Percentiles rank a stretch among this genome's conserved stretches.
phyloP scores from a whole-genome alignment of 345 rosid species.

The Eucalyptus melliodora region DNA sequence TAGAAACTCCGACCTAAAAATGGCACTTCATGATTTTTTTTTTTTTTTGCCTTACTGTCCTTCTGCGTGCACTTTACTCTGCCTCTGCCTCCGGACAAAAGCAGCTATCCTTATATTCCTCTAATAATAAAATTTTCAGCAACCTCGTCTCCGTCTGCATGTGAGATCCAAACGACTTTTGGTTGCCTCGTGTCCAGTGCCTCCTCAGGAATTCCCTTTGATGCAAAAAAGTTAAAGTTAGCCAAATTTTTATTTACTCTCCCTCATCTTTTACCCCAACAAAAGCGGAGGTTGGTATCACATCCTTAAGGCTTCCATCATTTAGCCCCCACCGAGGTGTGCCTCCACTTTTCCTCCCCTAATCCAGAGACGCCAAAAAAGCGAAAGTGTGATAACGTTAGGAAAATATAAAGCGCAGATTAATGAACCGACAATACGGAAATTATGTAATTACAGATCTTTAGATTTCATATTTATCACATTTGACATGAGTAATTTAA shows the following conservation, averaged over 20 bases:
- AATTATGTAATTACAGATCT: not conserved
- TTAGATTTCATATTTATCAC: not conserved
- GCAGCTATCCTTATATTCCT: not conserved
- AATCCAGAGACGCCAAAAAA: not conserved
- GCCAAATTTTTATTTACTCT: not conserved
- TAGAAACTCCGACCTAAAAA: not conserved
- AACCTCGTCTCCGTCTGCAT: not conserved
- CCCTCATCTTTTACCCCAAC: not conserved
- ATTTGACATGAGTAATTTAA: not conserved
- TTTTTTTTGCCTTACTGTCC: not conserved
- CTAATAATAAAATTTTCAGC: fast-evolving
- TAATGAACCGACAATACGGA: not conserved
- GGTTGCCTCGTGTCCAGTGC: not conserved
- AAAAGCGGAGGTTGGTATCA: not conserved
- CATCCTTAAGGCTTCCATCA: not conserved
- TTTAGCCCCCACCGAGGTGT: not conserved
- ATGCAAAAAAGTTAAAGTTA: not conserved
- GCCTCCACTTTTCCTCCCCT: not conserved
- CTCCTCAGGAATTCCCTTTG: not conserved
- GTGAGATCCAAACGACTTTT: not conserved
- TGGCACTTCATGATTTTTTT: not conserved
- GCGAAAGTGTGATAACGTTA: not conserved
- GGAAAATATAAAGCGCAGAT: not conserved
- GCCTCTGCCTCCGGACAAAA: not conserved
- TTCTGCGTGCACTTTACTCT: not conserved